Evolutionary conservation across 345 rosid species (phyloP).

Genomic region (Lepidium aucheri): DNA sequence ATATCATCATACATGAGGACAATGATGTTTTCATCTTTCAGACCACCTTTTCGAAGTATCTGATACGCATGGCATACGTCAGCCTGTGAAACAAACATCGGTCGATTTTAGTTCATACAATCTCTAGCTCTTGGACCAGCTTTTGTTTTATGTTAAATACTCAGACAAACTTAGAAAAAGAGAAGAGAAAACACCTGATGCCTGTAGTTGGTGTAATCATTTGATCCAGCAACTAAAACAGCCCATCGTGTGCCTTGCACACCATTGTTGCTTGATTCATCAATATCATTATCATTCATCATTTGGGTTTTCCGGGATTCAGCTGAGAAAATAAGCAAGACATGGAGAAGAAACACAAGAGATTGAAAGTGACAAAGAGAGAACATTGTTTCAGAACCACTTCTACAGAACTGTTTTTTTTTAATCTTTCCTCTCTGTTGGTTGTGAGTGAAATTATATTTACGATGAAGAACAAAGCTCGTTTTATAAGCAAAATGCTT

Average conservation of each 20-base stretch:
- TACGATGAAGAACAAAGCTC: neutral
- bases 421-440: neutral
- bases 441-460: neutral
- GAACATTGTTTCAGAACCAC: conserved; percentile 12
- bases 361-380: conserved; percentile 10
- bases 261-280: neutral
- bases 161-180: neutral
- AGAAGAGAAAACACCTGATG: conserved; percentile 47
- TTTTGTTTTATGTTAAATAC: neutral
- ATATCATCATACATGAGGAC: conserved; percentile 85
- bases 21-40: conserved; percentile 61
- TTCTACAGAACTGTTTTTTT: neutral
- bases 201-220: conserved; percentile 40
- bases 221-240: conserved; percentile 65
- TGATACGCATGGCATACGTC: conserved; percentile 78
- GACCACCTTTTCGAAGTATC: conserved; percentile 40
- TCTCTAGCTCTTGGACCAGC: no score
- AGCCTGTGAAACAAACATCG: conserved; percentile 34
- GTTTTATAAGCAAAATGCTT: neutral
- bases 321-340: conserved; percentile 10
- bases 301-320: conserved; percentile 3
- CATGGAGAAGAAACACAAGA: conserved; percentile 14
- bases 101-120: neutral
- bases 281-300: neutral
- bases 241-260: conserved; percentile 52